Evolutionary conservation across 2,329 filamentous ascomycete genomes (phyloP).

Genomic region (Curvularia verruculosa): DNA sequence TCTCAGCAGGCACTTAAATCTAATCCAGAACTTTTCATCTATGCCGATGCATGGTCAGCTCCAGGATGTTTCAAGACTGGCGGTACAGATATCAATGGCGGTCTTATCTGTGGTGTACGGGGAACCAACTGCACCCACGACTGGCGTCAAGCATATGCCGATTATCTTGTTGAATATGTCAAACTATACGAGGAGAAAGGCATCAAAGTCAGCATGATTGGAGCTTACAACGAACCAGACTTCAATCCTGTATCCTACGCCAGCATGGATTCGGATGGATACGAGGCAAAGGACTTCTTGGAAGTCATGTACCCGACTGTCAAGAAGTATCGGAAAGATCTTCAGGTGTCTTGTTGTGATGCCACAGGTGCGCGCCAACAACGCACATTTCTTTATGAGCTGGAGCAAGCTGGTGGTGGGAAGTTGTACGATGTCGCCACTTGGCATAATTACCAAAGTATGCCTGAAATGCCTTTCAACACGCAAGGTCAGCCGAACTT

Average conservation of each 20-base stretch:
- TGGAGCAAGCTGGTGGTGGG: slow-evolving; percentile 47
- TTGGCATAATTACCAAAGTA: slow-evolving; percentile 50
- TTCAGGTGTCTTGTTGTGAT: slow-evolving; percentile 52
- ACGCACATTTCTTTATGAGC: slow-evolving; percentile 9
- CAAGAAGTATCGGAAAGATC: slow-evolving; percentile 37
- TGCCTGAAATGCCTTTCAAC: slow-evolving; percentile 48
- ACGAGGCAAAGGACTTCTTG: slow-evolving; percentile 58
- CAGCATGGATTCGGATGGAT: slow-evolving; percentile 54
- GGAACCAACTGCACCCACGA: slow-evolving; percentile 47
- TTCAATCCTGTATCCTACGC: slow-evolving; percentile 48
- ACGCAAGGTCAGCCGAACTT: slow-evolving; percentile 52
- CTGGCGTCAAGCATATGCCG: slow-evolving; percentile 56
- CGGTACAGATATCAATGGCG: slow-evolving; percentile 49
- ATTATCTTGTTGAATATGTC: slow-evolving; percentile 55
- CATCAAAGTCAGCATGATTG: slow-evolving; percentile 47
- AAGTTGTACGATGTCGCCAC: slow-evolving; percentile 48
- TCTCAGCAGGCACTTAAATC: slow-evolving; percentile 54
- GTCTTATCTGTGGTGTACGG: slow-evolving; percentile 53
- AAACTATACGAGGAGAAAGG: slow-evolving; percentile 49
- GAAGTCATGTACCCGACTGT: slow-evolving; percentile 50
- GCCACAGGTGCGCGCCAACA: slow-evolving; percentile 39
- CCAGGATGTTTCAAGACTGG: slow-evolving; percentile 59
- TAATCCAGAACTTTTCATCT: slow-evolving; percentile 51
- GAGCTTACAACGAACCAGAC: slow-evolving; percentile 54
- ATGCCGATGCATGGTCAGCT: slow-evolving; percentile 57